Conservation (phyloP, 805 yeast genomes). For the Myxozyma lipomycoides region DNA sequence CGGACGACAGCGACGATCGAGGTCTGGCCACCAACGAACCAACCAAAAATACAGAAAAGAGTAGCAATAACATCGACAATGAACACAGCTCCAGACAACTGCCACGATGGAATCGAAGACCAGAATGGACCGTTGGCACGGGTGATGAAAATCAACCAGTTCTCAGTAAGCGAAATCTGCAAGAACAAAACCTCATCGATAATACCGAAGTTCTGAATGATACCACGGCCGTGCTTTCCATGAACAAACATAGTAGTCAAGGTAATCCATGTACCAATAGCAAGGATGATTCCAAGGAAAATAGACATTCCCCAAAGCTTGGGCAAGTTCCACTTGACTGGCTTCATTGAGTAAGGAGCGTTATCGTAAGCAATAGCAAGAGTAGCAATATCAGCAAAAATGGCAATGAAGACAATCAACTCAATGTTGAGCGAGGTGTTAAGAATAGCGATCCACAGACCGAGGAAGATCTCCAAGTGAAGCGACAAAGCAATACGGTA, state of each 20-base stretch:
- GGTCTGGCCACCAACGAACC: constrained; percentile 98
- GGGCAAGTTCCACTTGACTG: constrained; percentile 96
- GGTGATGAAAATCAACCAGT: constrained; percentile 95
- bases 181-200: constrained; percentile 89
- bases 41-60: constrained; percentile 87
- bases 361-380: constrained; percentile 83
- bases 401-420: constrained; percentile 92
- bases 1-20: constrained; percentile 92
- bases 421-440: constrained; percentile 82
- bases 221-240: constrained; percentile 69
- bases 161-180: constrained; percentile 91
- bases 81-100: constrained; percentile 89
- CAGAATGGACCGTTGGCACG: constrained; percentile 98
- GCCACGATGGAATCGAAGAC: constrained; percentile 96
- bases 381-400: constrained; percentile 82
- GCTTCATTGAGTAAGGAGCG: constrained; percentile 89
- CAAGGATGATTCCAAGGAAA: constrained; percentile 62
- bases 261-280: constrained; percentile 86
- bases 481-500: constrained; percentile 95
- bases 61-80: constrained; percentile 88
- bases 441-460: constrained; percentile 94
- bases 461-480: constrained; percentile 91
- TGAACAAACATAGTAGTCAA: constrained; percentile 87
- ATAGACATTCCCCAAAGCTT: constrained; percentile 84
- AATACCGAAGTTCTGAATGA: constrained; percentile 92